Conservation (phyloP, 2,329 filamentous ascomycete species). For the Talaromyces atroroseus region DNA sequence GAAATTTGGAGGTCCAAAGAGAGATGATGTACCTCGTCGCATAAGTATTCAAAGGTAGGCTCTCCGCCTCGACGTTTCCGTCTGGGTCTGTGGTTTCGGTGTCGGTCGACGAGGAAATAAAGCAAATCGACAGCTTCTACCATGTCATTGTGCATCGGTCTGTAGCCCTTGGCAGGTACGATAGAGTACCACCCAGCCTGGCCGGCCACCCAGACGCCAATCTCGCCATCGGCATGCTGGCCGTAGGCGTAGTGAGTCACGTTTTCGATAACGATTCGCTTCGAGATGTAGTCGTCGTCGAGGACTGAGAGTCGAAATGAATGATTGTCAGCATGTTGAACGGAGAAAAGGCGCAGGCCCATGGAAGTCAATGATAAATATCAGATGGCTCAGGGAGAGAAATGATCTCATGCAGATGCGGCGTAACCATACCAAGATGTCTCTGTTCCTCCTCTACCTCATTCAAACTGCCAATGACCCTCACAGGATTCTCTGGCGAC, state of each 20-base stretch:
- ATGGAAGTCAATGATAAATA: too few species aligned
- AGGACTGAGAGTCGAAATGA: constrained; percentile 23
- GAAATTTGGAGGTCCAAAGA: not conserved
- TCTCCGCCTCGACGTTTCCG: constrained; percentile 29
- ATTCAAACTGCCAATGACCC: constrained; percentile 49
- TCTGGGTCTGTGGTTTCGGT: constrained; percentile 34
- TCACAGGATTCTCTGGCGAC: constrained; percentile 50
- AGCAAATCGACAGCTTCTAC: constrained; percentile 54
- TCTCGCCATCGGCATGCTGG: constrained; percentile 50
- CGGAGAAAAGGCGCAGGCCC: too few species aligned
- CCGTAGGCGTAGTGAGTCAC: constrained; percentile 47
- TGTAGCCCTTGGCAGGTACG: constrained; percentile 49
- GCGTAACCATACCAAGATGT: constrained; percentile 30
- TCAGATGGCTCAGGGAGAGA: too few species aligned
- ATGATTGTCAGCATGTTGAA: not conserved
- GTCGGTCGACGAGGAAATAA: constrained; percentile 57
- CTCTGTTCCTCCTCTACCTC: constrained; percentile 41
- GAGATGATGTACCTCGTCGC: constrained; percentile 32
- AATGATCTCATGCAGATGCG: not conserved
- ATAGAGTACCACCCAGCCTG: constrained; percentile 59
- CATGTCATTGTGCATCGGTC: constrained; percentile 51
- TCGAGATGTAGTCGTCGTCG: constrained; percentile 35
- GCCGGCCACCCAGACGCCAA: constrained; percentile 58
- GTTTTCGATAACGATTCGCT: constrained; percentile 44
- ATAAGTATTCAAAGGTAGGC: constrained; percentile 34